Base-by-base conservation (phyloP, 495 filamentous ascomycete species). In the Durotheca rogersii region DNA sequence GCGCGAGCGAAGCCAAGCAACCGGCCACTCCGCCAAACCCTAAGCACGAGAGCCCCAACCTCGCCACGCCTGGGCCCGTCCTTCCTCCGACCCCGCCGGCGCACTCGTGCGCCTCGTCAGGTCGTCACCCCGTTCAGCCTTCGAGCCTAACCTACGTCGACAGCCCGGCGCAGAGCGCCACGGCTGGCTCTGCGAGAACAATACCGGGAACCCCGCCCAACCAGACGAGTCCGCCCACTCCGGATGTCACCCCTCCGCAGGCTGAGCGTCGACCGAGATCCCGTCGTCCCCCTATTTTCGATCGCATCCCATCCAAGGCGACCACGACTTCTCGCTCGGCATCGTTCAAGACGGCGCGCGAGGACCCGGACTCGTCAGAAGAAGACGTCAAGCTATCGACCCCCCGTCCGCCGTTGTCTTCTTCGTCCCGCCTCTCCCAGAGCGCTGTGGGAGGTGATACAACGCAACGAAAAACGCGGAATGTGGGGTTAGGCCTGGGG, bases 341-440 rank as follows among this genome's bases (percentile, higher is more conserved):
- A 20, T 90, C 87, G 2, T 91, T 89, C 57, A 81, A 73, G 48
- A 91, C 87, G 0, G 87, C 87, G 9, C 74, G 69, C 16, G 87
- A 91, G 62, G 66, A 73, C 27, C 78, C 72, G 7, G 72, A 77
- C 16, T 81, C 78, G 2, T 82, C 83, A 0, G 84, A 87, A 44
- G 84, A 86, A 27, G 70, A 74, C 32, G 69, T 68, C 31, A 69
- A 61, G 15, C 61, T 44, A 38, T 67, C 67, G 19, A 80, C 78
- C 2, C 69, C 80, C 25, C 73, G 74, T 0, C 72, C 77, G 3
- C 60, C 61, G 27, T 44, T 80, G 37, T 64, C 72, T 9, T 80
- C 77, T 15, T 41, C 23, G 9, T 27, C 62, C 1, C 67, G 65
- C 41, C 67, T 67, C 23, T 77, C 78, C 1, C 68, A 69, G 27